Evolutionary conservation across 305 asterid genomes (phyloP).

Genomic region (Caryopteris hybrid): DNA sequence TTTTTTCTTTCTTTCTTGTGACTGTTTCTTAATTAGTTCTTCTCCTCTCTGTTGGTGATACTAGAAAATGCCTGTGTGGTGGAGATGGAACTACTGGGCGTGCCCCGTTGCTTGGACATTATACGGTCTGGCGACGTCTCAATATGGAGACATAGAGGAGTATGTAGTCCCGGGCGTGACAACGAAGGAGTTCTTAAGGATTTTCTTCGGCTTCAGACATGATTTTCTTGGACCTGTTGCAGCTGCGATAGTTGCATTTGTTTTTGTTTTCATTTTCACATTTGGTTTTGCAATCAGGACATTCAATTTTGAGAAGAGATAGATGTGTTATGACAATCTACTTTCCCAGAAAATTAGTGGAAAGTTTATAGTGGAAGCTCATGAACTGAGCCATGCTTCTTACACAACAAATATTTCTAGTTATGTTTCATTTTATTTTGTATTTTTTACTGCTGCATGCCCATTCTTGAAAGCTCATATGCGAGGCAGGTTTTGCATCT

Average conservation of each 20-base stretch:
- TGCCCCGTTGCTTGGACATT: conserved; percentile 36
- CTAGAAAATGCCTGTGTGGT: conserved; percentile 44
- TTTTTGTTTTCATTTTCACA: conserved; percentile 16
- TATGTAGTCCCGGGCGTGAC: background rate
- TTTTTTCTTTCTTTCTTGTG: too few species aligned
- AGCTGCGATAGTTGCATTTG: background rate
- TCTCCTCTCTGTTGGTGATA: background rate
- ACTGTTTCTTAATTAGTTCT: background rate
- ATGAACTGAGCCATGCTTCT: background rate
- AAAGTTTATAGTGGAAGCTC: background rate
- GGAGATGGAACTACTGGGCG: conserved; percentile 45
- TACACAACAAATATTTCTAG: too few species aligned
- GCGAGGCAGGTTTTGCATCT: too few species aligned
- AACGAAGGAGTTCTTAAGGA: conserved; percentile 21
- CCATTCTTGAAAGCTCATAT: too few species aligned
- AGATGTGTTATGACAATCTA: background rate
- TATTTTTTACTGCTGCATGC: too few species aligned
- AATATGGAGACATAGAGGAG: conserved; percentile 24
- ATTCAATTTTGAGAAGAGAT: conserved; percentile 29
- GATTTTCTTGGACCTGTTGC: conserved; percentile 32
- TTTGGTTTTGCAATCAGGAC: conserved; percentile 22
- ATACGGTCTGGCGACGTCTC: conserved; percentile 35
- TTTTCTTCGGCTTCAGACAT: conserved; percentile 25
- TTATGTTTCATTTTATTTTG: too few species aligned
- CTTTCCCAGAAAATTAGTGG: background rate